Base-by-base conservation (phyloP, 1,284 basidiomycete species). In the Ceratobasidium sp. region DNA sequence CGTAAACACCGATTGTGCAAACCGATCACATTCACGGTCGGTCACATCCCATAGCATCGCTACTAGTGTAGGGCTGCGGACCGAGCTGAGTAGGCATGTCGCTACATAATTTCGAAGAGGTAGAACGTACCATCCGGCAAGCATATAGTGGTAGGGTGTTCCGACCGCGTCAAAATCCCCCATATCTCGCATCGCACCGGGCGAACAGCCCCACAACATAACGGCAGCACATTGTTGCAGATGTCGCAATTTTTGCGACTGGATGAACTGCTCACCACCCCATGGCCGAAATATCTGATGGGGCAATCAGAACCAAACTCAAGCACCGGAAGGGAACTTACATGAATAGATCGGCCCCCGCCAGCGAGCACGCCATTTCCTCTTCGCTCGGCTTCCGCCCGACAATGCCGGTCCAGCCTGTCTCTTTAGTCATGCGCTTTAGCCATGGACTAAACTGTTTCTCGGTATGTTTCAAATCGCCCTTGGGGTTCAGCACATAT, bases 1-100 rank as follows among this genome's bases (percentile, higher is more conserved):
- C 79, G 93, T 91, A 81, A 98, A 93, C 7, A 98, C 96, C 0
- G 91, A 87, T 80, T 94, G 91, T 7, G 96, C 94, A 79, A 98
- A 91, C 80, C 94, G 93, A 86, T 99, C 97, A 80, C 99, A 96
- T 83, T 99, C 97, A 67, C 93, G 90, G 86, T 99, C 97, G 0
- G 98, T 99, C 33, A 99, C 97, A 83, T 99, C 97, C 97, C 98
- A 99, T n/a, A 99, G 86, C 83, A 97, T 98, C 0, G 94, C 98
- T 16, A 98, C 91, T 64, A 99, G 88, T 1, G 95, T 93, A 5
- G 98, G 97, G 80, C 96, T 97, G 81, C 10, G 18, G 77, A 57
- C n/a, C 10, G 66, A 79, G 80, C 35, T 67, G 23, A 44, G 52
- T 57, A 44, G 35, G 57, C 33, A 54, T n/a, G 18, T 16, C 35